Evolutionary conservation across 2,329 filamentous ascomycete genomes (phyloP).

Genomic region (Allantophomopsis cytisporea): DNA sequence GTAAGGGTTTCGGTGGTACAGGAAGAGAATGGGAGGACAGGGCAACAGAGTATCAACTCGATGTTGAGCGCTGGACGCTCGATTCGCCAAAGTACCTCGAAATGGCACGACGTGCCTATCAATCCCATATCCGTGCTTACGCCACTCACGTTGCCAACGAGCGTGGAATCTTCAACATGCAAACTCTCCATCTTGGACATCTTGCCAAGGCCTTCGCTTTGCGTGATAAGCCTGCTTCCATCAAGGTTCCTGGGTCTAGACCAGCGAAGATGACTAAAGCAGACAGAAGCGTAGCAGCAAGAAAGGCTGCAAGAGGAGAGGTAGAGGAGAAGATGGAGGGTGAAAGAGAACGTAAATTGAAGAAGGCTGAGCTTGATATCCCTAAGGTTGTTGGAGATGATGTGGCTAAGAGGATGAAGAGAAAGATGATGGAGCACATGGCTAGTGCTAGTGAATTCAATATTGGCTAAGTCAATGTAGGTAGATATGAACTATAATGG

Average conservation of each 20-base stretch:
- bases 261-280: slow-evolving; percentile 25
- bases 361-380: slow-evolving; percentile 21
- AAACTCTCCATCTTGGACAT: slow-evolving; percentile 81
- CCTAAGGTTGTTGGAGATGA: slow-evolving; percentile 34
- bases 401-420: slow-evolving; percentile 49
- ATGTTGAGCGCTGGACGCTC: slow-evolving; percentile 51
- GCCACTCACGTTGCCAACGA: slow-evolving; percentile 85
- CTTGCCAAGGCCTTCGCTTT: slow-evolving; percentile 87
- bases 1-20: slow-evolving; percentile 43
- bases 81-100: slow-evolving; percentile 59
- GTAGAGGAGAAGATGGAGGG: slow-evolving; percentile 19
- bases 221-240: slow-evolving; percentile 75
- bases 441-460: slow-evolving; percentile 53
- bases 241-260: slow-evolving; percentile 38
- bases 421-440: slow-evolving; percentile 44
- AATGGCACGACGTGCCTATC: slow-evolving; percentile 72
- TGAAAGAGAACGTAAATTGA: slow-evolving; percentile 19
- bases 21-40: slow-evolving; percentile 47
- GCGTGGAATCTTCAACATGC: slow-evolving; percentile 80
- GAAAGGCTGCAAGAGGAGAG: slow-evolving; percentile 21
- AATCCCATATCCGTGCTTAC: slow-evolving; percentile 87
- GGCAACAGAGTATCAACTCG: slow-evolving; percentile 55
- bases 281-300: slow-evolving; percentile 22
- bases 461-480: slow-evolving; percentile 32
- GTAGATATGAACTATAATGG: too few relatives aligned